Conservation (phyloP, 805 yeast species). For the Limtongia smithiae region DNA sequence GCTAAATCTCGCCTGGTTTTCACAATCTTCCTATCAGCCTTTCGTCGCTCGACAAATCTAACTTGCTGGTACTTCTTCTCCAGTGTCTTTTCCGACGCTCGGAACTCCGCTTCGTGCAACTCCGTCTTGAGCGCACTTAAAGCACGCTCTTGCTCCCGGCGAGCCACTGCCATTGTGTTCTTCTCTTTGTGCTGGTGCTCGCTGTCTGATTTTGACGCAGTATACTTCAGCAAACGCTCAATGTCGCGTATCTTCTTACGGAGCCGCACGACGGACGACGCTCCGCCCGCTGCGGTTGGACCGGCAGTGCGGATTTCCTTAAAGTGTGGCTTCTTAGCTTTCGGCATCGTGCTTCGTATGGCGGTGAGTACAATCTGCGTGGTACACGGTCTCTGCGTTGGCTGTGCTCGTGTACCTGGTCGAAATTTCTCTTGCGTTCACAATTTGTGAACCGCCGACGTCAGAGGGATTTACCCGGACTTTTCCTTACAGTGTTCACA, state of each 20-base stretch:
- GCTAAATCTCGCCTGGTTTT: conserved; percentile 8
- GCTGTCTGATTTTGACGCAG: conserved; percentile 20
- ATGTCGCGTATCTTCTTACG: conserved; percentile 85
- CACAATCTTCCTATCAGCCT: conserved; percentile 28
- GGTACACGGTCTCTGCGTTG: no score
- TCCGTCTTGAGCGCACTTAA: conserved; percentile 61
- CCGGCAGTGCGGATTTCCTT: conserved; percentile 4
- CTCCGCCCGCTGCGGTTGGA: neutral
- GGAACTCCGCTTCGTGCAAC: conserved; percentile 47
- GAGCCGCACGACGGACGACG: conserved; percentile 41
- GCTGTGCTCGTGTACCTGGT: no score
- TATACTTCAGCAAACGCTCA: conserved; percentile 58
- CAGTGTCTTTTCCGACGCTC: conserved; percentile 47
- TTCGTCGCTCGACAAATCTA: conserved; percentile 56
- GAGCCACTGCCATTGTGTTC: conserved; percentile 52
- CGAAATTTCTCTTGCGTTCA: no score
- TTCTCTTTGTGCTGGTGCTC: conserved; percentile 61
- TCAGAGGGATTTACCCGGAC: no score
- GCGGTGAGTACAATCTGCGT: no score
- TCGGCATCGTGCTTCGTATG: conserved; percentile 7
- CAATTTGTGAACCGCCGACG: no score
- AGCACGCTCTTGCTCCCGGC: conserved; percentile 56
- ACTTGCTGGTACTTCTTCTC: conserved; percentile 88
- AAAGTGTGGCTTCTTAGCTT: neutral
- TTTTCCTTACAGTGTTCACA: no score